Percentiles rank a stretch among this genome's conserved stretches.
Evolutionary conservation across 805 yeast genomes (phyloP).

Genomic region (Cephaloascus albidus): DNA sequence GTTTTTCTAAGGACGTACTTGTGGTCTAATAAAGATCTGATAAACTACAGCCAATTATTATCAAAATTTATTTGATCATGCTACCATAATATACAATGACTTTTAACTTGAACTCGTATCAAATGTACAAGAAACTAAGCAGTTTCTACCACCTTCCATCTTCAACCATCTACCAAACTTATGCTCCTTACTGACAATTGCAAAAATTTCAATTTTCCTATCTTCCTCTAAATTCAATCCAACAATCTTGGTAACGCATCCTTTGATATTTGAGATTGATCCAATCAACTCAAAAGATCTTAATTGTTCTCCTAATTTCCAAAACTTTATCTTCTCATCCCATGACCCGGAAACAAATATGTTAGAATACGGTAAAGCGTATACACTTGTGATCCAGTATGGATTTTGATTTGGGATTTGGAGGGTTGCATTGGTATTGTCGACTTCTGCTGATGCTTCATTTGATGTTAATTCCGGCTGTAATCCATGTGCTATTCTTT

Average conservation of each 20-base stretch:
- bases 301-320: conserved; percentile 64
- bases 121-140: conserved; percentile 43
- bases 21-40: too few species aligned
- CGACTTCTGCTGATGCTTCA: conserved; percentile 45
- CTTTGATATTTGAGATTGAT: conserved; percentile 49
- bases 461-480: conserved; percentile 34
- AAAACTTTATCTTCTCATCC: conserved; percentile 67
- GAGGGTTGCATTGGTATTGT: conserved; percentile 14
- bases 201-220: conserved; percentile 41
- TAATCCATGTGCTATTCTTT: conserved; percentile 72
- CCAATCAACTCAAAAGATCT: conserved; percentile 54
- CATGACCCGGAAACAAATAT: conserved; percentile 84
- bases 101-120: conserved; percentile 12
- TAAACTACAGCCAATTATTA: too few species aligned
- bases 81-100: too few species aligned
- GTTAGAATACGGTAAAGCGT: conserved; percentile 80
- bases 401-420: conserved; percentile 73
- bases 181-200: conserved; percentile 76
- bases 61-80: too few species aligned
- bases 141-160: conserved; percentile 62
- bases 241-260: conserved; percentile 54
- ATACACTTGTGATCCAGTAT: conserved; percentile 74
- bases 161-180: conserved; percentile 82
- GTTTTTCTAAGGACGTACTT: too few species aligned
- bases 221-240: conserved; percentile 43